Percentiles rank a stretch among this genome's conserved stretches.
phyloP scores from a whole-genome alignment of 257 asterid genomes.

The Gentiana macrophylla region DNA sequence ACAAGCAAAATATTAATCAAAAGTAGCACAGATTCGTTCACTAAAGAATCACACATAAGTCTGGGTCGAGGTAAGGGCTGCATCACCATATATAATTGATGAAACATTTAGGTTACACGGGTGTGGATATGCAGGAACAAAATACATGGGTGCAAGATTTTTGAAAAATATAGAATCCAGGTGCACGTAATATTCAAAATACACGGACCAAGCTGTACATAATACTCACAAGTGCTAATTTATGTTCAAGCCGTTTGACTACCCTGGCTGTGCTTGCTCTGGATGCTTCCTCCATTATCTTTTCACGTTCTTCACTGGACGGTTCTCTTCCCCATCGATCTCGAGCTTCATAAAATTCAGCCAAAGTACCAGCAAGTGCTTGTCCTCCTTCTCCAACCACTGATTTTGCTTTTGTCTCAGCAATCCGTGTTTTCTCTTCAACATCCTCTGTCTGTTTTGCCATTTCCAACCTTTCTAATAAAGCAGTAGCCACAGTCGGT shows the following conservation, averaged over 20 bases:
- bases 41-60: neutral
- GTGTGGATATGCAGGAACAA: neutral
- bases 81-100: no score
- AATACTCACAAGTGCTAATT: constrained; percentile 67
- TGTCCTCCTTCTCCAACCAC: constrained; percentile 35
- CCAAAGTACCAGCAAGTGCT: constrained; percentile 76
- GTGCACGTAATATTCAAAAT: no score
- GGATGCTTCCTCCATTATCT: constrained; percentile 67
- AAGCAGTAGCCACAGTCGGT: constrained; percentile 68
- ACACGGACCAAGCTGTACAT: constrained; percentile 1
- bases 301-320: constrained; percentile 66
- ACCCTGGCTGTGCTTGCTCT: constrained; percentile 54
- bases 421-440: constrained; percentile 66
- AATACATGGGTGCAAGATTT: neutral
- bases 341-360: constrained; percentile 92
- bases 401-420: constrained; percentile 21
- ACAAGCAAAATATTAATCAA: constrained; percentile 8
- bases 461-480: constrained; percentile 75
- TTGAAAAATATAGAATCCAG: neutral
- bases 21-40: neutral
- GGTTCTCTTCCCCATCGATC: constrained; percentile 74
- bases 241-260: constrained; percentile 77
- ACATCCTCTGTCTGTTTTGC: constrained; percentile 76
- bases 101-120: neutral
- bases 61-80: no score